phyloP scores from a whole-genome alignment of 2,329 filamentous ascomycete species.

The Calonectria hongkongensis region DNA sequence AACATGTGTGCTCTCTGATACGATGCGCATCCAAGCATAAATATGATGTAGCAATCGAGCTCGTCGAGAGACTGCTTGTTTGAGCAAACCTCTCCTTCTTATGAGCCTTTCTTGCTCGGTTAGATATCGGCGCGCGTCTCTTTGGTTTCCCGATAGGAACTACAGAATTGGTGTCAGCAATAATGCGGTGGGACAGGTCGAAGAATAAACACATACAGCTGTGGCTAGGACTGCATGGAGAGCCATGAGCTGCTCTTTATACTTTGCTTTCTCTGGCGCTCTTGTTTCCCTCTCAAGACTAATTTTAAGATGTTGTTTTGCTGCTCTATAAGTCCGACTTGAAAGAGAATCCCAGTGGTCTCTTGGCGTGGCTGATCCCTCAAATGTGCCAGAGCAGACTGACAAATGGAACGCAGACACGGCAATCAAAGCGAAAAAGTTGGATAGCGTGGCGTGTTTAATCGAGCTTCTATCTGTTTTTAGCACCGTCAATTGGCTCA shows the following conservation, averaged over 20 bases:
- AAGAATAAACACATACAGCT: constrained; percentile 35
- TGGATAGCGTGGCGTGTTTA: constrained; percentile 46
- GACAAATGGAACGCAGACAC: constrained; percentile 48
- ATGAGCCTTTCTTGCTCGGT: constrained; percentile 50
- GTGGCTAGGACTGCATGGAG: constrained; percentile 48
- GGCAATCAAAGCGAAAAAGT: constrained; percentile 46
- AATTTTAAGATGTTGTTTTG: constrained; percentile 48
- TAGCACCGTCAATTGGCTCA: constrained; percentile 48
- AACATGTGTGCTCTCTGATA: constrained; percentile 49
- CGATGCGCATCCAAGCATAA: constrained; percentile 53
- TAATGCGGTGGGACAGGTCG: rapidly evolving
- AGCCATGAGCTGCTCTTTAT: constrained; percentile 50
- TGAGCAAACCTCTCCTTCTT: constrained; percentile 45
- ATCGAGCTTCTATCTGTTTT: constrained; percentile 43
- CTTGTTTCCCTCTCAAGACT: constrained; percentile 49
- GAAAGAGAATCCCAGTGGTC: constrained; percentile 42
- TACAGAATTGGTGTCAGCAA: background rate
- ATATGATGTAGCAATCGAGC: constrained; percentile 48
- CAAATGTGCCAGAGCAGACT: constrained; percentile 37
- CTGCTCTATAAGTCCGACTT: constrained; percentile 45
- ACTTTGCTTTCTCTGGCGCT: constrained; percentile 45
- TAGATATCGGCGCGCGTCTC: constrained; percentile 47
- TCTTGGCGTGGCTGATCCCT: constrained; percentile 26
- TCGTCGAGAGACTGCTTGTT: constrained; percentile 47
- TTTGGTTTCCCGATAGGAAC: constrained; percentile 46